Conservation (phyloP, 176 grass and related monocot genomes). For the Zoysia pacifica region DNA sequence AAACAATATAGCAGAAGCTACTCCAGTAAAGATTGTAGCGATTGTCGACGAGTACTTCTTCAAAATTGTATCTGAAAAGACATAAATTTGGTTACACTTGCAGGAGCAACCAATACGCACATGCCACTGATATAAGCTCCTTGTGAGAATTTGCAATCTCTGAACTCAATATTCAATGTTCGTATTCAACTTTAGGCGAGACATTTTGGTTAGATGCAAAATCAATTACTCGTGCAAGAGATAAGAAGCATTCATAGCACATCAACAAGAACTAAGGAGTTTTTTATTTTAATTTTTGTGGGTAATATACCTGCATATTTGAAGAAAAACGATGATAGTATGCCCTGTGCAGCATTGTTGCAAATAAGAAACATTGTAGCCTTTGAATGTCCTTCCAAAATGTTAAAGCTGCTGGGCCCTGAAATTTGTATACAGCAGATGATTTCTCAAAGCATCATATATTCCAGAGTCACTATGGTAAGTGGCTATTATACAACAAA, state of each 20-base stretch:
- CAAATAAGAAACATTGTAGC: slow-evolving; percentile 98
- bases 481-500: neutral
- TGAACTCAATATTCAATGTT: neutral
- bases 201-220: neutral
- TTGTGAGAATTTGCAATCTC: slow-evolving; percentile 8
- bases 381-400: slow-evolving; percentile 92
- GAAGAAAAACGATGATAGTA: slow-evolving; percentile 96
- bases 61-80: slow-evolving; percentile 85
- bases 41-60: slow-evolving; percentile 99
- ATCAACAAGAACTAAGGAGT: neutral
- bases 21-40: slow-evolving; percentile 92
- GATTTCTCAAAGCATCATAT: slow-evolving; percentile 27
- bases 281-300: neutral
- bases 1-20: slow-evolving; percentile 90
- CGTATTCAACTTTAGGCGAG: slow-evolving; percentile 5
- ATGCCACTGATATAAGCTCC: slow-evolving; percentile 23
- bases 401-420: slow-evolving; percentile 85
- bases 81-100: slow-evolving; percentile 17
- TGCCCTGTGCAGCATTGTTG: slow-evolving; percentile 98
- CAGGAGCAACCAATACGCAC: slow-evolving; percentile 19
- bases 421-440: slow-evolving; percentile 27
- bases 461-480: neutral
- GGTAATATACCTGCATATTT: slow-evolving; percentile 86
- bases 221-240: neutral
- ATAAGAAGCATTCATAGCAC: slow-evolving; percentile 28